Base-by-base conservation (phyloP, 2,329 filamentous ascomycete species). In the Epichloe uncinata region DNA sequence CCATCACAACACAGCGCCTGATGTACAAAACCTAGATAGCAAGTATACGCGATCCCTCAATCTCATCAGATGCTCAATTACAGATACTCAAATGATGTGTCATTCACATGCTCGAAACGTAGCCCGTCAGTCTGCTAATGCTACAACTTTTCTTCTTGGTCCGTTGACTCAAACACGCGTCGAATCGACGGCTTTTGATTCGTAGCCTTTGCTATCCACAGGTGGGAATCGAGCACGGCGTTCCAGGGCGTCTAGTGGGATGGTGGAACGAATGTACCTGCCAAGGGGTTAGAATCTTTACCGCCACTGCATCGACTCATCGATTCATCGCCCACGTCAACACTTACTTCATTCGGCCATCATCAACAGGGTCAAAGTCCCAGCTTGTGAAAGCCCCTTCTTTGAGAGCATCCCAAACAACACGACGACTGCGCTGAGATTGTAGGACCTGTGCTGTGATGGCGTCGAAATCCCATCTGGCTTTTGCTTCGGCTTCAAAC, bases 211-310 rank as follows among this genome's bases (percentile, higher is more conserved):
- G 41, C 68, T 69, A 61, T 83, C 77, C 5, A 84, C 80, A 6
- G 75, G 68, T 0, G 87, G 87, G 67, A 74, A 93, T 42, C 87
- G 77, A 40, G 87, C 86, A 53, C 78, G 78, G 50, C 85, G 77
- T 71, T 93, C 87, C 6, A 93, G 73, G 50, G 89, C 84, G 61
- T 93, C 87, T 1, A 93, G 77, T 16, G 85, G 82, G 58, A 89
- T 84, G 62, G 86, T 84, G 35, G 83, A 87, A 50, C 90, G 85
- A 59, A 96, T 94, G 66, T 91, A 94, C 67, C 86, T 86, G 57
- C 53, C 41, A 36, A n/a, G 56, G 18, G 20, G 38, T 42, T 15
- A 51, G 20, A 20, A 5, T 40, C 9, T 44, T 18, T 2, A 16
- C 13, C 12, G 11, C 9, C 38, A 7, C 22, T 16, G 11, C 42